These are phyloP conservation scores for Exophiala phaeomuriformis DNA, from an alignment of 2,329 filamentous ascomycete genomes.

Conservation along the genomic window DNA sequence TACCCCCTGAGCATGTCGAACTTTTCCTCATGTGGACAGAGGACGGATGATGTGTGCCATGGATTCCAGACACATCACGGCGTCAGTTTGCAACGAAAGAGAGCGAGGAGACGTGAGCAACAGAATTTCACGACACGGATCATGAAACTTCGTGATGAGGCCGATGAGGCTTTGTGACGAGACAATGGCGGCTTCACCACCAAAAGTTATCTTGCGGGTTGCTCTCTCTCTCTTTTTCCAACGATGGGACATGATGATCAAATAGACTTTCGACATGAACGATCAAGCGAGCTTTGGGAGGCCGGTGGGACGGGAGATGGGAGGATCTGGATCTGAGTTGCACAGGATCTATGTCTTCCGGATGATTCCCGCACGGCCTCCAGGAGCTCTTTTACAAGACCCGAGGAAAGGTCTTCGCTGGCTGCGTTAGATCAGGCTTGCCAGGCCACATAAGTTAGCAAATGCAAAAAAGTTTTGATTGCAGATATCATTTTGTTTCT, in stretches of 20 bases:
- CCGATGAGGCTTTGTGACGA: conserved; percentile 7
- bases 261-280: conserved; percentile 27
- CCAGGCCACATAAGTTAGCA: conserved; percentile 17
- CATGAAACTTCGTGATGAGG: conserved; percentile 12
- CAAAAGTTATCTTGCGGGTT: conserved; percentile 25
- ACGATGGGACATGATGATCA: conserved; percentile 26
- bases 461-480: conserved; percentile 4
- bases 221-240: conserved; percentile 23
- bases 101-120: conserved; percentile 16
- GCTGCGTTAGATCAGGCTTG: conserved; percentile 25
- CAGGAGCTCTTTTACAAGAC: conserved; percentile 21
- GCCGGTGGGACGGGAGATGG: conserved; percentile 7
- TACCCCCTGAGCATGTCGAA: conserved; percentile 41
- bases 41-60: conserved; percentile 27
- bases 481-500: not conserved
- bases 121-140: conserved; percentile 12
- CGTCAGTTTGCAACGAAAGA: conserved; percentile 24
- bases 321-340: conserved; percentile 8
- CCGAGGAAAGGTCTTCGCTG: conserved; percentile 25
- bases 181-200: conserved; percentile 13
- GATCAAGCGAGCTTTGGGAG: conserved; percentile 22
- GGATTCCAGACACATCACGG: conserved; percentile 17
- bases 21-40: conserved; percentile 28
- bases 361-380: conserved; percentile 12
- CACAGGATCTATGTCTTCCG: conserved; percentile 20